Evolutionary conservation across 2,329 filamentous ascomycete species (phyloP).

Genomic region (Hypoxylon sp.): DNA sequence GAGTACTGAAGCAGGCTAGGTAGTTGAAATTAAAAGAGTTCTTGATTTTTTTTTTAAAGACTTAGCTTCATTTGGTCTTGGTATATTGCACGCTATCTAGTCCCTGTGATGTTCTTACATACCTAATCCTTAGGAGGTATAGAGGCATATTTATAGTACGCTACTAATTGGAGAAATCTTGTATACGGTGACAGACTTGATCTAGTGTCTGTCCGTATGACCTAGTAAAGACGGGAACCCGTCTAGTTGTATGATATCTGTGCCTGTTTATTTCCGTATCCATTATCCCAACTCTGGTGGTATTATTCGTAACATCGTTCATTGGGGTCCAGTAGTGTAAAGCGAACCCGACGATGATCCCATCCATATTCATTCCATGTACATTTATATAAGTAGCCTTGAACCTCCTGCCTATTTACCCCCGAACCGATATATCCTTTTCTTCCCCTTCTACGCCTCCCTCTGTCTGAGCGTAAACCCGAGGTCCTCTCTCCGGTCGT

Average conservation of each 20-base stretch:
- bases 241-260: slow-evolving; percentile 4
- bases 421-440: neutral
- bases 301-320: slow-evolving; percentile 20
- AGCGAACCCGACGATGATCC: neutral
- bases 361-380: neutral
- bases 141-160: too few relatives aligned
- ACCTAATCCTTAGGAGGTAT: too few relatives aligned
- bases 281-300: neutral
- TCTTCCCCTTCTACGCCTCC: neutral
- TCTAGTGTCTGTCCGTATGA: neutral
- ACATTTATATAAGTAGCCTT: neutral
- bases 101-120: too few relatives aligned
- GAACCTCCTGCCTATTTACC: neutral
- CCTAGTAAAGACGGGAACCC: neutral
- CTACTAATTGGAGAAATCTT: too few relatives aligned
- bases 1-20: neutral
- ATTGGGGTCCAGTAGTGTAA: neutral
- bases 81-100: too few relatives aligned
- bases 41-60: neutral
- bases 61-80: too few relatives aligned
- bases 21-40: slow-evolving; percentile 17
- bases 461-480: slow-evolving; percentile 40
- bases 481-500: slow-evolving; percentile 50
- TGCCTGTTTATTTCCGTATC: neutral
- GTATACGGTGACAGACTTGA: too few relatives aligned